Evolutionary conservation across 805 yeast genomes (phyloP).

Genomic region (Saturnispora mendoncae): DNA sequence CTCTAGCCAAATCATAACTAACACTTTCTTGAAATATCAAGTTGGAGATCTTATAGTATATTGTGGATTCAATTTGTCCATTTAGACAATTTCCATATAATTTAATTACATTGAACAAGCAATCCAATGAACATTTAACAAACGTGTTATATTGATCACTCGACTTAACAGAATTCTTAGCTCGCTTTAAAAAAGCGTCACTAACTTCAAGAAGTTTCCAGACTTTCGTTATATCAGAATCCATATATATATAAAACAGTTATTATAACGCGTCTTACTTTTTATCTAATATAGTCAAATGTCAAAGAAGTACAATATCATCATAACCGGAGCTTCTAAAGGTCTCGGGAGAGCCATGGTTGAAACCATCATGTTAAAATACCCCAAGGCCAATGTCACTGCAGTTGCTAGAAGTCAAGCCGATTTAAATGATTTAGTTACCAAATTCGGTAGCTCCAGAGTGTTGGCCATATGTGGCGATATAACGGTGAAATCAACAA

Average conservation of each 20-base stretch:
- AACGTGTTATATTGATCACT: constrained; percentile 23
- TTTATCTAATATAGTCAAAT: not conserved
- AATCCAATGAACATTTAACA: constrained; percentile 31
- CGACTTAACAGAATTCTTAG: constrained; percentile 14
- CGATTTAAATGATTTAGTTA: constrained; percentile 30
- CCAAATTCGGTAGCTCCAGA: constrained; percentile 26
- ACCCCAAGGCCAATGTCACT: constrained; percentile 35
- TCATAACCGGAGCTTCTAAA: constrained; percentile 58
- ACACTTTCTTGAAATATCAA: constrained; percentile 35
- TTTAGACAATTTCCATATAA: constrained; percentile 26
- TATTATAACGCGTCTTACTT: not conserved
- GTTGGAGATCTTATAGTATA: constrained; percentile 31
- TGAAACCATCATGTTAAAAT: constrained; percentile 34
- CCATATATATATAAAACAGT: not conserved
- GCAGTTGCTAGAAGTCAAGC: constrained; percentile 65
- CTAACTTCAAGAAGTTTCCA: constrained; percentile 9
- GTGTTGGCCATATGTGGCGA: constrained; percentile 53
- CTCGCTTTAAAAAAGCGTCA: constrained; percentile 6
- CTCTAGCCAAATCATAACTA: constrained; percentile 34
- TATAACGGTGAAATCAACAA: constrained; percentile 36
- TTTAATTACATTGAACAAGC: constrained; percentile 28
- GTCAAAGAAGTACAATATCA: constrained; percentile 18
- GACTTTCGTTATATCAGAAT: constrained; percentile 1
- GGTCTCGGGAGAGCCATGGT: constrained; percentile 84
- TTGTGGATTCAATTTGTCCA: constrained; percentile 27